Evolutionary conservation across 306 rosid species (phyloP).

Genomic region (Begonia masoniana): DNA sequence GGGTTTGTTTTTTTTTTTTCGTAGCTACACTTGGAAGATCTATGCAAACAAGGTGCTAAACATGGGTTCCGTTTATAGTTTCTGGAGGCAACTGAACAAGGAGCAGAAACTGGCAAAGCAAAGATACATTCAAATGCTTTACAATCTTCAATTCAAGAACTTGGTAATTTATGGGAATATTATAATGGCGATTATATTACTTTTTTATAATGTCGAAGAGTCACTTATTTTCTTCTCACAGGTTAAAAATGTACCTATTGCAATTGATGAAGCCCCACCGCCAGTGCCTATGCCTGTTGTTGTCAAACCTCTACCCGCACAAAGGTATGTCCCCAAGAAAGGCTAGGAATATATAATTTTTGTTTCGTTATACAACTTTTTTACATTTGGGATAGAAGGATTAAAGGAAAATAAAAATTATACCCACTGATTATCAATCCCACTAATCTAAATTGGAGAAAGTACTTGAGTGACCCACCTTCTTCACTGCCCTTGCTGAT

Average conservation of each 20-base stretch:
- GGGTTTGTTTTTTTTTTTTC: constrained; percentile 3
- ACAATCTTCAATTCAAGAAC: constrained; percentile 53
- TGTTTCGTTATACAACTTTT: too few species aligned
- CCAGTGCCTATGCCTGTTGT: constrained; percentile 17
- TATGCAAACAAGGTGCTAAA: constrained; percentile 75
- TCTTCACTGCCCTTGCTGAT: too few species aligned
- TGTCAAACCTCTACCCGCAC: constrained; percentile 21
- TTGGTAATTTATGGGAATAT: constrained; percentile 27
- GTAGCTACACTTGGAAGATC: constrained; percentile 90
- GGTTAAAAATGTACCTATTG: constrained; percentile 54
- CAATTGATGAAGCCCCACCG: constrained; percentile 33
- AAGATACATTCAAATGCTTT: constrained; percentile 81
- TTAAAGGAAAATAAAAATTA: not conserved
- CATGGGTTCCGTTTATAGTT: constrained; percentile 62
- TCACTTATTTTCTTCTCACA: constrained; percentile 11
- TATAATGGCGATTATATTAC: too few species aligned
- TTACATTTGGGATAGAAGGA: not conserved
- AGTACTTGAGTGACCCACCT: too few species aligned
- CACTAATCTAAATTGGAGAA: too few species aligned
- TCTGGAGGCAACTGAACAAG: constrained; percentile 64
- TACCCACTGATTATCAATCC: too few species aligned
- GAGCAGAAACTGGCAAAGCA: constrained; percentile 75
- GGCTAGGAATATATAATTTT: too few species aligned
- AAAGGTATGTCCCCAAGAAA: constrained; percentile 26
- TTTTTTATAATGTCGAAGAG: too few species aligned